phyloP scores from a whole-genome alignment of 1,139 yeast species.

The Debaryomyces subglobosus region DNA sequence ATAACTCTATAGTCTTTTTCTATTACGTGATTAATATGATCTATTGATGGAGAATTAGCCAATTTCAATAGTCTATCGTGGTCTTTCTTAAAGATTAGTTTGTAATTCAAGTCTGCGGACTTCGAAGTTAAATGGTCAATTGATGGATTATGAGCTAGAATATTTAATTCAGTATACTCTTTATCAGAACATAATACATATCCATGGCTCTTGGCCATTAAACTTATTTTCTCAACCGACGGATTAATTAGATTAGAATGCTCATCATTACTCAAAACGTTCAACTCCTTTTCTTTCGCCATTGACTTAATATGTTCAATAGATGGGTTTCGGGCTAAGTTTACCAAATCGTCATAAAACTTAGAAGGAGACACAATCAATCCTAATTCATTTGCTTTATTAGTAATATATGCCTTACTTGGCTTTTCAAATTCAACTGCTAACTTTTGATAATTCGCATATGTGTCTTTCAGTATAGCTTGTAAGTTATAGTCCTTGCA shows the following conservation, averaged over 20 bases:
- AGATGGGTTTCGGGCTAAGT: conserved; percentile 27
- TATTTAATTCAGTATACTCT: conserved; percentile 18
- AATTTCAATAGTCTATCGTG: conserved; percentile 32
- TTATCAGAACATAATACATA: neutral
- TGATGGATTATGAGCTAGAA: conserved; percentile 20
- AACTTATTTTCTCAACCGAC: conserved; percentile 19
- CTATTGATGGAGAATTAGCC: conserved; percentile 24
- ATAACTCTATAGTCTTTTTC: conserved; percentile 10
- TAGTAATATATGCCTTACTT: conserved; percentile 12
- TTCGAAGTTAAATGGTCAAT: conserved; percentile 15
- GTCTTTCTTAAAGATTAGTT: conserved; percentile 31
- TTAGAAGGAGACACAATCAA: conserved; percentile 27
- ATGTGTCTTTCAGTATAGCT: conserved; percentile 28
- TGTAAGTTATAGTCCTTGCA: conserved; percentile 28
- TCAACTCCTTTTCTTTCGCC: conserved; percentile 22
- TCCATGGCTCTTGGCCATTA: conserved; percentile 18
- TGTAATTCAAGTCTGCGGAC: conserved; percentile 35
- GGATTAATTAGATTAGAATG: conserved; percentile 20
- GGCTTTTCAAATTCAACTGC: conserved; percentile 36
- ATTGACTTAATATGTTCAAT: conserved; percentile 28
- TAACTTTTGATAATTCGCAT: conserved; percentile 23
- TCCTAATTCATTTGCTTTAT: conserved; percentile 29
- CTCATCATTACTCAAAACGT: conserved; percentile 21
- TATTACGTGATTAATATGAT: conserved; percentile 32
- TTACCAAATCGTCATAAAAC: conserved; percentile 28